These are phyloP conservation scores for Eutypella sp. DNA, from an alignment of 2,329 filamentous ascomycete genomes.

Conservation along the genomic window DNA sequence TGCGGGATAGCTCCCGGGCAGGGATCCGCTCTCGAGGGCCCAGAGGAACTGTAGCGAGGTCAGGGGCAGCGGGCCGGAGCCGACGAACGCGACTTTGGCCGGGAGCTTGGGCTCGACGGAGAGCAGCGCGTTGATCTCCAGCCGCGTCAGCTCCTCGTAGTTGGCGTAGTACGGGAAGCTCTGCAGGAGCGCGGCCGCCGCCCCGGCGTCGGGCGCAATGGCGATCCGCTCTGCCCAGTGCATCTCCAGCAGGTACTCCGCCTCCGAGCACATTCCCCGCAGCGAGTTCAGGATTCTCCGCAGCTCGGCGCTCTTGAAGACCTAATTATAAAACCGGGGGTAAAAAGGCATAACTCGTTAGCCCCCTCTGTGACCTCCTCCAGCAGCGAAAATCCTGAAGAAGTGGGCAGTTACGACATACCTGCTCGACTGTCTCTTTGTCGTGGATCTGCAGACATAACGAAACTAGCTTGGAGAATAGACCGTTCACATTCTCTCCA, in stretches of 20 bases:
- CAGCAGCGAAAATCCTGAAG: no score
- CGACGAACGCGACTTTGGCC: constrained; percentile 40
- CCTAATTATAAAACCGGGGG: no score
- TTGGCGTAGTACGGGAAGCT: constrained; percentile 45
- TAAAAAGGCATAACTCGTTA: no score
- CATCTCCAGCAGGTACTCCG: constrained; percentile 40
- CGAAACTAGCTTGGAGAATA: background rate
- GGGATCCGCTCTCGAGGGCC: constrained; percentile 20
- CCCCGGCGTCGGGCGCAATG: constrained; percentile 2
- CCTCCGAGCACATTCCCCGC: constrained; percentile 35
- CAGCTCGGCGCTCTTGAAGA: constrained; percentile 28
- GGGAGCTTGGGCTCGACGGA: constrained; percentile 28
- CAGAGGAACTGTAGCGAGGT: constrained; percentile 40
- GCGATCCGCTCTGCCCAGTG: constrained; percentile 37
- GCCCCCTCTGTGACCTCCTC: no score
- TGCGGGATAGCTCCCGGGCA: constrained; percentile 5
- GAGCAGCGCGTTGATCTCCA: constrained; percentile 39
- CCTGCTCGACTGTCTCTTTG: background rate
- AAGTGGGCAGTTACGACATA: no score
- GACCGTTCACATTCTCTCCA: background rate
- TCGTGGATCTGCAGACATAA: background rate
- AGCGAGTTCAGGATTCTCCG: constrained; percentile 31
- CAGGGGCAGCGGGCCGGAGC: constrained; percentile 44
- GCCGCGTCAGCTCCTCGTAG: constrained; percentile 41
- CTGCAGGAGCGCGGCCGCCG: constrained; percentile 22